Evolutionary conservation across 495 filamentous ascomycete genomes (phyloP).

Genomic region (Penicillium cosmopolitanum): DNA sequence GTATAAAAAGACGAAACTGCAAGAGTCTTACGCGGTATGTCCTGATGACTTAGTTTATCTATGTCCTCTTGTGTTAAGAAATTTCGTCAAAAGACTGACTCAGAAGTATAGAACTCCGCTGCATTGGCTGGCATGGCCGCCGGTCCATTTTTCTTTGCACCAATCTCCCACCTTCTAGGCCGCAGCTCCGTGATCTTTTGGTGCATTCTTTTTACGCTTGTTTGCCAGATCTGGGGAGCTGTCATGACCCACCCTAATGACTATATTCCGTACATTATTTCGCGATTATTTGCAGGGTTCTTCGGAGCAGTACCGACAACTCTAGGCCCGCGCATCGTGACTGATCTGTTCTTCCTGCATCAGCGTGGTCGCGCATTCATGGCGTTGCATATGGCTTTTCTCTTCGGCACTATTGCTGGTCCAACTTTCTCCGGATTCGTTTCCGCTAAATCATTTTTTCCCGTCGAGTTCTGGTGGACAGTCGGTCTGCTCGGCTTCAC

Average conservation of each 20-base stretch:
- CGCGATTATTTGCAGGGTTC: conserved; percentile 45
- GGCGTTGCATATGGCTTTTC: conserved; percentile 41
- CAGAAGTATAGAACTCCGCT: conserved; percentile 36
- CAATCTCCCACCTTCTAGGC: conserved; percentile 42
- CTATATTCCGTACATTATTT: conserved; percentile 49
- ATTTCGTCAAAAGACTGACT: conserved; percentile 11
- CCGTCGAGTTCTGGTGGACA: conserved; percentile 56
- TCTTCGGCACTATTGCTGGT: conserved; percentile 46
- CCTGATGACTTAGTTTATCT: background rate
- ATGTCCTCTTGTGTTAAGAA: background rate
- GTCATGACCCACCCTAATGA: conserved; percentile 45
- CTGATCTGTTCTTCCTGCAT: conserved; percentile 52
- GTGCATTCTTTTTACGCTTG: conserved; percentile 39
- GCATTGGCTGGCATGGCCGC: conserved; percentile 45
- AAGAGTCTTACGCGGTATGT: conserved; percentile 33
- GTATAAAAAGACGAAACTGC: conserved; percentile 32
- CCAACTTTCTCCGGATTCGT: conserved; percentile 53
- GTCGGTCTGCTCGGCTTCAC: conserved; percentile 44
- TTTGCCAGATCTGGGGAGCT: conserved; percentile 45
- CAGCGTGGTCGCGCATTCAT: conserved; percentile 51
- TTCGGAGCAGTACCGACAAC: conserved; percentile 44
- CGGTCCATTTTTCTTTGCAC: conserved; percentile 49
- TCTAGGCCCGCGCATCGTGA: conserved; percentile 44
- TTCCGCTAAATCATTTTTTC: conserved; percentile 43
- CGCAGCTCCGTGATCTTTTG: conserved; percentile 49